phyloP scores from a whole-genome alignment of 1,284 basidiomycete species.

The Agaricales sp. region DNA sequence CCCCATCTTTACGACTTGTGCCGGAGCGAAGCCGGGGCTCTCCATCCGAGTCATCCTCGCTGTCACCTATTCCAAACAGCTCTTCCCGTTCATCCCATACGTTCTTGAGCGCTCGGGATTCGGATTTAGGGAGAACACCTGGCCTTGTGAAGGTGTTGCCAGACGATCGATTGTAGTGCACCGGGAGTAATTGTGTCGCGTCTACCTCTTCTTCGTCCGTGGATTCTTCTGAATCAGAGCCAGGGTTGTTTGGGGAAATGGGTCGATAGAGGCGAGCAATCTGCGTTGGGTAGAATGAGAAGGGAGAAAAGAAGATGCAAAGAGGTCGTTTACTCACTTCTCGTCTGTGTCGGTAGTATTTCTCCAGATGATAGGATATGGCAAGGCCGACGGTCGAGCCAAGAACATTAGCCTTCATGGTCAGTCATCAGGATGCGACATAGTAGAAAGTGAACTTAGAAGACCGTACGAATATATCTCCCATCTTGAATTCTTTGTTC shows the following conservation, averaged over 20 bases:
- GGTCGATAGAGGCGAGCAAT: slow-evolving; percentile 70
- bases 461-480: slow-evolving; percentile 59
- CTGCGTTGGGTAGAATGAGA: slow-evolving; percentile 22
- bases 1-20: neutral
- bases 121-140: slow-evolving; percentile 1
- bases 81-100: slow-evolving; percentile 76
- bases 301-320: neutral
- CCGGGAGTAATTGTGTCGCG: slow-evolving; percentile 50
- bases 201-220: slow-evolving; percentile 41
- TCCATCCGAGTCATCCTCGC: slow-evolving; percentile 30
- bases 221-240: slow-evolving; percentile 34
- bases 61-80: slow-evolving; percentile 59
- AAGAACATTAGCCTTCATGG: slow-evolving; percentile 65
- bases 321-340: slow-evolving; percentile 38
- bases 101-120: slow-evolving; percentile 36
- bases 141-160: slow-evolving; percentile 11
- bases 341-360: slow-evolving; percentile 63
- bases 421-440: slow-evolving; percentile 4
- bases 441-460: slow-evolving; percentile 7
- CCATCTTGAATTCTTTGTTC: slow-evolving; percentile 73
- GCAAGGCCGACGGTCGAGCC: slow-evolving; percentile 69
- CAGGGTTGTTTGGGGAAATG: slow-evolving; percentile 28
- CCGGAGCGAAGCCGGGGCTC: no score
- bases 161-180: slow-evolving; percentile 21
- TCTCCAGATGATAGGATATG: slow-evolving; percentile 56